Evolutionary conservation across 192 early-diverging fungal species (phyloP).

Genomic region (Phlyctochytrium planicorne): DNA sequence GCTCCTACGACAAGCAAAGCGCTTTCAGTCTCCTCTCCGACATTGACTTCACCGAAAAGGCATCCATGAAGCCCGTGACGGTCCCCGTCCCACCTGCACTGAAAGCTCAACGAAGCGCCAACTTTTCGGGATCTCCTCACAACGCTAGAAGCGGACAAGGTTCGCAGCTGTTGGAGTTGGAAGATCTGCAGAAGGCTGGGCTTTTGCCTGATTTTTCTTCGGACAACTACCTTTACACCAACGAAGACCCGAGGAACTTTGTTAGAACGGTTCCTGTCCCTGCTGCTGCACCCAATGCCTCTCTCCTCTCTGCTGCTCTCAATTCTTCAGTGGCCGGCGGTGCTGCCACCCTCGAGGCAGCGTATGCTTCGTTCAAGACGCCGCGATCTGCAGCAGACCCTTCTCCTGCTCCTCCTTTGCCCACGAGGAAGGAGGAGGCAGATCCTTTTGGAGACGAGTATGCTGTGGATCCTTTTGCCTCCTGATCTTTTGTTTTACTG

Average conservation of each 20-base stretch:
- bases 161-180: background rate
- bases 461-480: slow-evolving; percentile 2
- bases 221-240: background rate
- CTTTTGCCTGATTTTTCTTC: background rate
- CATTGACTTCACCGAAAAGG: background rate
- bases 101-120: background rate
- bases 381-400: background rate
- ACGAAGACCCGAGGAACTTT: background rate
- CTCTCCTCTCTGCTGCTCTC: background rate
- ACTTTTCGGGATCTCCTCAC: background rate
- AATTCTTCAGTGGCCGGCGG: background rate
- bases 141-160: background rate
- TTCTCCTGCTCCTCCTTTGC: background rate
- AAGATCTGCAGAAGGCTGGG: background rate
- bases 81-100: background rate
- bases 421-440: background rate
- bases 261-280: background rate
- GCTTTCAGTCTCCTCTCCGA: background rate
- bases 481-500: too few relatives aligned
- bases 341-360: background rate
- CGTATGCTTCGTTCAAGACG: background rate
- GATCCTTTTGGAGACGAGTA: slow-evolving; percentile 1
- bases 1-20: too few relatives aligned
- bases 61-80: background rate
- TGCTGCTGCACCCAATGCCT: background rate